Evolutionary conservation across 2,329 filamentous ascomycete species (phyloP).

Genomic region (Cyphellophora europaea): DNA sequence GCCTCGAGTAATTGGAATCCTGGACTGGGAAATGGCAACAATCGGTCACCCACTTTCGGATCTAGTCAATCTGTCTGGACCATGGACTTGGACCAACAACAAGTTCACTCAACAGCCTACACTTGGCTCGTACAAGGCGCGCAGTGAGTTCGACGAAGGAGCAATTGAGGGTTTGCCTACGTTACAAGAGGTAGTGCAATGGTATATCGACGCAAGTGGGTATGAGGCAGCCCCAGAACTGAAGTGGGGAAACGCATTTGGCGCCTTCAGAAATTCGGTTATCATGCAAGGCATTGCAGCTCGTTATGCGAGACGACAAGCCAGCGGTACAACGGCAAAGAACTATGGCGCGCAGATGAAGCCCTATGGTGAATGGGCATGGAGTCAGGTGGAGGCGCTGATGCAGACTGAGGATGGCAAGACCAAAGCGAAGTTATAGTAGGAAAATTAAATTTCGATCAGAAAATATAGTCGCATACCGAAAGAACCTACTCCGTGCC

Average conservation of each 20-base stretch:
- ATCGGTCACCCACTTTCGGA: constrained; percentile 89
- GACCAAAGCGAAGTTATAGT: constrained; percentile 36
- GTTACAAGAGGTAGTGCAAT: constrained; percentile 48
- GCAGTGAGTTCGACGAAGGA: constrained; percentile 49
- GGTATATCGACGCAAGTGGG: constrained; percentile 59
- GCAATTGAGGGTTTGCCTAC: constrained; percentile 57
- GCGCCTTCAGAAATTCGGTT: constrained; percentile 47
- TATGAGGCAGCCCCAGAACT: constrained; percentile 59
- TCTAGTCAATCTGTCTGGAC: constrained; percentile 61
- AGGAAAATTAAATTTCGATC: constrained; percentile 7
- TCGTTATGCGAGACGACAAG: constrained; percentile 71
- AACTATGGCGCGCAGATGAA: constrained; percentile 60
- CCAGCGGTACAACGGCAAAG: constrained; percentile 72
- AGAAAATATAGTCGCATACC: neutral
- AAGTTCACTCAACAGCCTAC: constrained; percentile 21
- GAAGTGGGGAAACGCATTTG: constrained; percentile 56
- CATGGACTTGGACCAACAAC: constrained; percentile 27
- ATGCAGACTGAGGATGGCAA: constrained; percentile 21
- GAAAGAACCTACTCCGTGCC: neutral
- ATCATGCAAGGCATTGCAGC: constrained; percentile 87
- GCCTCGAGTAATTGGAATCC: constrained; percentile 76
- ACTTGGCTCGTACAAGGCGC: constrained; percentile 19
- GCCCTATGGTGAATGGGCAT: constrained; percentile 69
- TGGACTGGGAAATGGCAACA: constrained; percentile 98
- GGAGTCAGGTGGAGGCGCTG: constrained; percentile 56